Conservation (phyloP, 257 asterid genomes). For the Nicotiana tabacum region DNA sequence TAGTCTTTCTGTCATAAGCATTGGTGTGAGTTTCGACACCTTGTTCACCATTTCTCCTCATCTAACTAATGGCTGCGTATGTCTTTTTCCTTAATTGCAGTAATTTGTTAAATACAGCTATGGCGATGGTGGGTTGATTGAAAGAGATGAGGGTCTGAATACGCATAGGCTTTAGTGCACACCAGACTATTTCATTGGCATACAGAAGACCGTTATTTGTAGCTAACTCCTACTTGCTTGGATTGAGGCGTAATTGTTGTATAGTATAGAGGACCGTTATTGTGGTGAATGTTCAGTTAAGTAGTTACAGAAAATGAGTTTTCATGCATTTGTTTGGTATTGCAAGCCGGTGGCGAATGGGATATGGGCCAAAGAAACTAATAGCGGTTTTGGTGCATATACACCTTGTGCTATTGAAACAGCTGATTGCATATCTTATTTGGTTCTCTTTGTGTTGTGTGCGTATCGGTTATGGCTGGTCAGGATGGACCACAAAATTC, state of each 20-base stretch:
- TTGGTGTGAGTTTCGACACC: neutral
- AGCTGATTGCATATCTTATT: slow-evolving; percentile 53
- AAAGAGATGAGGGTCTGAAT: neutral
- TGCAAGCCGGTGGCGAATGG: slow-evolving; percentile 70
- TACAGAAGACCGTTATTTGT: neutral
- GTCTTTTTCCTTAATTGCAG: neutral
- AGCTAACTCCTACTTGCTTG: neutral
- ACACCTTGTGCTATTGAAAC: slow-evolving; percentile 76
- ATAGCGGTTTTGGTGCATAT: slow-evolving; percentile 64
- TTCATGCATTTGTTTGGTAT: slow-evolving; percentile 55
- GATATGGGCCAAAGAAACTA: slow-evolving; percentile 54
- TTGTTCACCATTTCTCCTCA: neutral
- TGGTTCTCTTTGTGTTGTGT: slow-evolving; percentile 57
- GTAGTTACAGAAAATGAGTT: slow-evolving; percentile 37
- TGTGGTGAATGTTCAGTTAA: neutral
- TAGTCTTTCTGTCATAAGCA: neutral
- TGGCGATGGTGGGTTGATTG: neutral
- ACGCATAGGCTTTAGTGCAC: neutral
- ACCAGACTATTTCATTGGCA: neutral
- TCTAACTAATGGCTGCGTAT: neutral
- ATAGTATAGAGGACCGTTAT: neutral
- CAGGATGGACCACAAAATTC: slow-evolving; percentile 31
- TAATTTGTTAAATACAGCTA: neutral
- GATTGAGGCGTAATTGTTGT: neutral
- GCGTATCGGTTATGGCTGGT: slow-evolving; percentile 53